Evolutionary conservation across 2,329 filamentous ascomycete species (phyloP), one percentile per base, ranked within the genome.

Genomic region (Diaporthe citri): DNA sequence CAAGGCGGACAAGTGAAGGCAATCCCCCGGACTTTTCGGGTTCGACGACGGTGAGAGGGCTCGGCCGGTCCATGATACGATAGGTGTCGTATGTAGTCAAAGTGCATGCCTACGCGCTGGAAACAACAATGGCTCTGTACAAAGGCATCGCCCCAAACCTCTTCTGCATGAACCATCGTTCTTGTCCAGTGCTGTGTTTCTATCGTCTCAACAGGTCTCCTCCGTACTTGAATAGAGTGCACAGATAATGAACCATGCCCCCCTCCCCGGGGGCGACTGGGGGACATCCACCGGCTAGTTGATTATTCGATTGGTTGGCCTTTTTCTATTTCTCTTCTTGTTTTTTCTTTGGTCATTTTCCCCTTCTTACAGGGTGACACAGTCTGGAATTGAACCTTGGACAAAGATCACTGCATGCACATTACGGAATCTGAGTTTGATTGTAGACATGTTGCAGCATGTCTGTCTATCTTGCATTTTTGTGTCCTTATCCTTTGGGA

Each of bases 1-100:
- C 80, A 85, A 83, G 80, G 79, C 82, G 69, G 64, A 76, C 48
- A 64, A 66, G 34, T 72, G 48, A 72, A 48, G 25, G 25, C 41
- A 15, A 15, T 4, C 12, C 6, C 22, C n/a, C 12, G n/a, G 8
- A 15, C 22, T 17, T 31, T 34, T 51, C 34, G 69, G 28, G 9
- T 12, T 25, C 36, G 36, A 39, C 36, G 15, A 41, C 7, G 64
- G 48, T 3, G 8, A 55, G 22, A 52, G 4, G 48, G 36, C 46
- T 34, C 10, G 64, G 48, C 15, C 28, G 64, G 48, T 25, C 64
- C 34, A 22, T 55, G 81, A 31, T 34, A 55, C 34, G 48, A 69
- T 69, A 55, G n/a, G 25, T 55, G 34, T 55, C 46, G 48, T 39
- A 39, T 20, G 20, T 66, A 69, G 34, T 69, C 12, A 17, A 52